phyloP scores from a whole-genome alignment of 441 rosid genomes.

The Erodium texanum region DNA sequence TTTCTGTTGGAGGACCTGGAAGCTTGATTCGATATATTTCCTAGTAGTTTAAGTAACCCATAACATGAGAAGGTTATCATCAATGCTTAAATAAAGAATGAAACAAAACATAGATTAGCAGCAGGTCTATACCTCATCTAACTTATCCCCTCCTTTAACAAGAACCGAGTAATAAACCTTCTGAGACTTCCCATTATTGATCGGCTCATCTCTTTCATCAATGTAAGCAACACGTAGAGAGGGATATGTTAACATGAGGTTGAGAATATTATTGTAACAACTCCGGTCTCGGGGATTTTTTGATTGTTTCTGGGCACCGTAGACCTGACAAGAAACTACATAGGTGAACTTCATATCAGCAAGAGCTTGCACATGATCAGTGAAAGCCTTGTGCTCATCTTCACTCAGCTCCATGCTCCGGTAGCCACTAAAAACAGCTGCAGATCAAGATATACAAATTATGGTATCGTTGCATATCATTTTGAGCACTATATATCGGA shows the following conservation, averaged over 20 bases:
- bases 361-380: conserved; percentile 48
- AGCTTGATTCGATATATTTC: conserved; percentile 97
- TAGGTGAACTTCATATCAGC: conserved; percentile 92
- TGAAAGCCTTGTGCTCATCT: conserved; percentile 18
- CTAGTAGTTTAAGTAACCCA: conserved; percentile 24
- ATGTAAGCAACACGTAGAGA: conserved; percentile 86
- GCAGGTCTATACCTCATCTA: conserved; percentile 51
- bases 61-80: not conserved
- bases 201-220: conserved; percentile 71
- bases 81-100: not conserved
- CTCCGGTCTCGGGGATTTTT: conserved; percentile 45
- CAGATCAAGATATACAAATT: conserved; percentile 16
- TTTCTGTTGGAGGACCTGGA: conserved; percentile 86
- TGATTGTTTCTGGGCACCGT: conserved; percentile 75
- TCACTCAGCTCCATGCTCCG: conserved; percentile 34
- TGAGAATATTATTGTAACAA: conserved; percentile 68
- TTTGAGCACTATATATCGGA: no score
- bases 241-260: conserved; percentile 83
- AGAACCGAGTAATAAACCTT: conserved; percentile 76
- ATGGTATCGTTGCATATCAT: not conserved
- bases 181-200: conserved; percentile 34
- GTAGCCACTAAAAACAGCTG: conserved; percentile 35
- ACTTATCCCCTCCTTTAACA: conserved; percentile 68
- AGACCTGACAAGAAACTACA: conserved; percentile 91
- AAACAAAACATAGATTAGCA: not conserved